Evolutionary conservation across 2,329 filamentous ascomycete species (phyloP).

Genomic region (Phialophora chinensis): DNA sequence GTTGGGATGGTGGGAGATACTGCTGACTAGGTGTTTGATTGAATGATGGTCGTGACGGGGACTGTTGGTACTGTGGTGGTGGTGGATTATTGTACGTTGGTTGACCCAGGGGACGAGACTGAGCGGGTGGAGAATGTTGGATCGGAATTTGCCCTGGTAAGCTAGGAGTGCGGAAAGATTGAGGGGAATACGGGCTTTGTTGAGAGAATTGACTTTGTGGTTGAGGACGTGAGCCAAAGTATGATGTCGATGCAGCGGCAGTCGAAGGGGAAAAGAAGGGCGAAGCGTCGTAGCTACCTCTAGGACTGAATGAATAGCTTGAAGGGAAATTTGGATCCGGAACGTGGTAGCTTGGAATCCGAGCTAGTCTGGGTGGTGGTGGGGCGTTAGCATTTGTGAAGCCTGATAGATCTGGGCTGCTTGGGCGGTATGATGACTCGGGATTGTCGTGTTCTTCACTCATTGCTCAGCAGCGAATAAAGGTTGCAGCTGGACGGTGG

Average conservation of each 20-base stretch:
- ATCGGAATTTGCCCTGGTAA: conserved; percentile 18
- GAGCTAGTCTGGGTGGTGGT: conserved; percentile 45
- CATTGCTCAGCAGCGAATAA: conserved; percentile 34
- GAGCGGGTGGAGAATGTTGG: conserved; percentile 38
- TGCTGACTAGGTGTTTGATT: conserved; percentile 14
- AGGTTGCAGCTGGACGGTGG: conserved; percentile 19
- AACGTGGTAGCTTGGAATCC: conserved; percentile 42
- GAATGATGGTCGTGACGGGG: conserved; percentile 46
- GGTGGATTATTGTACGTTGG: conserved; percentile 39
- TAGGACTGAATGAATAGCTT: conserved; percentile 45
- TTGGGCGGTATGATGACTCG: conserved; percentile 49
- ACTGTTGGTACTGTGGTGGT: conserved; percentile 40
- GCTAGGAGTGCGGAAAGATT: conserved; percentile 28
- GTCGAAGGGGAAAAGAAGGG: conserved; percentile 51
- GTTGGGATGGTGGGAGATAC: conserved; percentile 7
- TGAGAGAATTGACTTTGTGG: conserved; percentile 12
- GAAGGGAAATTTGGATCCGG: conserved; percentile 40
- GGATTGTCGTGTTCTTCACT: conserved; percentile 35
- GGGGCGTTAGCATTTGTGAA: conserved; percentile 44
- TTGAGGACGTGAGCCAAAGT: conserved; percentile 34
- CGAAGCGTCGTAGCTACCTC: conserved; percentile 54
- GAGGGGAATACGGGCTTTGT: conserved; percentile 22
- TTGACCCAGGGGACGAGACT: conserved; percentile 37
- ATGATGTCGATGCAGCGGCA: conserved; percentile 34
- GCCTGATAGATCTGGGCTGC: conserved; percentile 59